Base-by-base conservation (phyloP, 2,329 filamentous ascomycete species). In the Trichoderma harzianum region DNA sequence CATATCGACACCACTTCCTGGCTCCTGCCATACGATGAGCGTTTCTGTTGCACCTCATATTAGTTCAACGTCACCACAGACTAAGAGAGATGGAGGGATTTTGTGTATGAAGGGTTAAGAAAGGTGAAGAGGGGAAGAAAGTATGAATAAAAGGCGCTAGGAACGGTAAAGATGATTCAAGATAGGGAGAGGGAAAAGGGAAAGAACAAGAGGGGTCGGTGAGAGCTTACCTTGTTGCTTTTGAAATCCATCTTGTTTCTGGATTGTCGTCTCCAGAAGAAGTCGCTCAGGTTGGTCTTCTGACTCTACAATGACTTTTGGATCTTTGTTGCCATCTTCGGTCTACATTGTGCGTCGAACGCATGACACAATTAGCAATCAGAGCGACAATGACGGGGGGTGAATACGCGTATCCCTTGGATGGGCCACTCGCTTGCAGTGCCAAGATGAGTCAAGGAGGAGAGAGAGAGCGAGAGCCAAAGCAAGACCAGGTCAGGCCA, bases 1-100 rank as follows among this genome's bases (percentile, higher is more conserved):
- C 96, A 99, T 98, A 80, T 99, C 96, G 70, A 95, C 90, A 72
- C 92, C 92, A 83, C 91, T 96, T 72, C 80, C 83, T 5, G 90
- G 89, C 80, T 98, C 96, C 51, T 95, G 98, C 96, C 96, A 99
- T 73, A 99, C 95, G 74, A 99, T 98, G 73, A 99, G 89, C 4
- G 96, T 99, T 81, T 98, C 95, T 97, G 82, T 55, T 77, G 77
- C 73, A 78, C 75, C 30, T 18, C 61, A 8, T 71, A 8, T 71
- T 66, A 71, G 69, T 14, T 16, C 21, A 11, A 74, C 72, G 74
- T 76, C 74, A 71, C 65, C 21, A 68, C 24, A 61, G 1, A 18
- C 10, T 7, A 36, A 28, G 36, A 28, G n/a, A 51, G 32, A 65
- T 14, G 28, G 10, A 28, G 26, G 10, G 18, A 43, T 10, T 43